phyloP scores from a whole-genome alignment of 164 flowering plant species.

The Buxus sempervirens region DNA sequence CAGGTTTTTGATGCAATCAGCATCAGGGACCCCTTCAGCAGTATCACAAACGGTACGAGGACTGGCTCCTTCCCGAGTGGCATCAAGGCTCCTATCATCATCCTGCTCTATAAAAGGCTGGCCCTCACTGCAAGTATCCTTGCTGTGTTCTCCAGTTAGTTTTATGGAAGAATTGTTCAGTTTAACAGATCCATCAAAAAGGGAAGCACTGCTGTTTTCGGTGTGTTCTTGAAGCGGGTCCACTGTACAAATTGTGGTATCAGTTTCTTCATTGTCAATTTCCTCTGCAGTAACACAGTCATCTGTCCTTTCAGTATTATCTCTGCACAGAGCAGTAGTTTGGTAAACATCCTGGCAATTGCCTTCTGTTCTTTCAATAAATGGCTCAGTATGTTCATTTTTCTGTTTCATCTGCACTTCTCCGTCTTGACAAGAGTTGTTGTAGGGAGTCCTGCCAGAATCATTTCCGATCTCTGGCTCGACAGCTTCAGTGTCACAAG shows the following conservation, averaged over 20 bases:
- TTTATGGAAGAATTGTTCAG: not conserved
- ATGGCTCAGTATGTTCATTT: constrained; percentile 4
- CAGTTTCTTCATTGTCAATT: not conserved
- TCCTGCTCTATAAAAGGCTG: constrained; percentile 3
- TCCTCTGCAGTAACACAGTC: constrained; percentile 4
- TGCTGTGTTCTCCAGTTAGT: not conserved
- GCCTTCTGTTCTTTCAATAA: not conserved
- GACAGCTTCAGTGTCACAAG: constrained; percentile 2
- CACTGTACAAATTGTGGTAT: not conserved
- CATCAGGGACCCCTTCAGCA: constrained; percentile 3
- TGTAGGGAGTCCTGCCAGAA: no score
- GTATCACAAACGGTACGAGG: constrained; percentile 1
- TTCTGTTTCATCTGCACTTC: not conserved
- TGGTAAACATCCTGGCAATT: not conserved
- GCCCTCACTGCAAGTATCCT: not conserved
- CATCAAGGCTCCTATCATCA: constrained; percentile 5
- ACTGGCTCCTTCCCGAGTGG: constrained; percentile 6
- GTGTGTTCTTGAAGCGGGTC: not conserved
- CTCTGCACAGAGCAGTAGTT: not conserved
- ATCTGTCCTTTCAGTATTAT: not conserved
- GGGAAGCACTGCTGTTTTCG: not conserved
- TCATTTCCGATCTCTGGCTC: constrained; percentile 8
- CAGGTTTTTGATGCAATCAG: constrained; percentile 4
- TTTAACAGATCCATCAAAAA: not conserved
- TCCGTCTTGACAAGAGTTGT: constrained; percentile 6